Evolutionary conservation across 257 asterid species (phyloP).

Genomic region (Fraxinus cuspidata): DNA sequence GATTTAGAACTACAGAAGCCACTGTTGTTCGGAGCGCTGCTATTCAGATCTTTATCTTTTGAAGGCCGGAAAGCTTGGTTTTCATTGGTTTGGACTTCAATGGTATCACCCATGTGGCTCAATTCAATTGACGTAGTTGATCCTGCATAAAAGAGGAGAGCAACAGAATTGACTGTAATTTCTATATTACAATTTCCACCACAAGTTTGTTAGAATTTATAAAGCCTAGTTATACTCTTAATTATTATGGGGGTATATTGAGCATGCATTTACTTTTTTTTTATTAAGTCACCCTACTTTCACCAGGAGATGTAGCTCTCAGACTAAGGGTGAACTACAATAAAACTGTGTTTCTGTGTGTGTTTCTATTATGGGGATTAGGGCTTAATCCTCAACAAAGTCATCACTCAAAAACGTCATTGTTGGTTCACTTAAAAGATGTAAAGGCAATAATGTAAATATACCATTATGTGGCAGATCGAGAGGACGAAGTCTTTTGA

Average conservation of each 20-base stretch:
- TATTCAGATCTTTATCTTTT: slow-evolving; percentile 19
- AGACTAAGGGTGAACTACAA: background rate
- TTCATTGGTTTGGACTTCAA: slow-evolving; percentile 26
- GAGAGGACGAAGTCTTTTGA: slow-evolving; percentile 65
- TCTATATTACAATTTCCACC: slow-evolving; percentile 28
- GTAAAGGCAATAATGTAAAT: slow-evolving; percentile 2
- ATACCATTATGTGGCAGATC: slow-evolving; percentile 57
- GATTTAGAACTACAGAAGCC: slow-evolving; percentile 14
- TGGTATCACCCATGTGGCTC: slow-evolving; percentile 14
- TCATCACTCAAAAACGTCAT: slow-evolving; percentile 6
- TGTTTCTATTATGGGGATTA: background rate
- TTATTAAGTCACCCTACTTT: background rate
- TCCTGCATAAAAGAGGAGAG: slow-evolving; percentile 27
- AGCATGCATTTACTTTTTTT: background rate
- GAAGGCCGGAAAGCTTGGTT: slow-evolving; percentile 29
- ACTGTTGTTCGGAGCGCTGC: background rate
- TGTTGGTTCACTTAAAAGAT: slow-evolving; percentile 5
- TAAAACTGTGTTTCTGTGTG: background rate
- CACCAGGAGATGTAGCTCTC: background rate
- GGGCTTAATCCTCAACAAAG: background rate
- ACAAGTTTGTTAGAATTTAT: no score
- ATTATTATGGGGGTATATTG: no score
- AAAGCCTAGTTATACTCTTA: no score
- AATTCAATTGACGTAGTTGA: slow-evolving; percentile 18
- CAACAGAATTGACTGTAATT: slow-evolving; percentile 24